phyloP scores from a whole-genome alignment of 2,329 filamentous ascomycete genomes.

The Fusarium burgessii region DNA sequence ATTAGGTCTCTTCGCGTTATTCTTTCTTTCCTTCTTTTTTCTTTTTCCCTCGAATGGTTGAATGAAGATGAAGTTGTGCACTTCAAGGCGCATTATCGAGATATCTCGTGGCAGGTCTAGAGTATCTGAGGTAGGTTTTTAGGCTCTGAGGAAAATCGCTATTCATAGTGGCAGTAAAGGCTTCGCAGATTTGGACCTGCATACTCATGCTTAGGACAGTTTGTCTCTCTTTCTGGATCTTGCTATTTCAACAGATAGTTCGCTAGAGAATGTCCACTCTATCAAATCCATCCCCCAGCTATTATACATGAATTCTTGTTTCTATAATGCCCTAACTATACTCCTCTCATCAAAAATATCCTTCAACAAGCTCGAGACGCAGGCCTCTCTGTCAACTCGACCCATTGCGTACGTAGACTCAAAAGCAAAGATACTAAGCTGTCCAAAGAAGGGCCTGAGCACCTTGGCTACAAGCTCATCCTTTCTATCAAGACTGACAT shows the following conservation, averaged over 20 bases:
- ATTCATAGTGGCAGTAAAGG: background rate
- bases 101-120: background rate
- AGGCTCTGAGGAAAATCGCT: background rate
- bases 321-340: constrained; percentile 69
- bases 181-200: background rate
- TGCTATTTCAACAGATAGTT: constrained; percentile 5
- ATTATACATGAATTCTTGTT: constrained; percentile 1
- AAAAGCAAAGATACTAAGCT: constrained; percentile 92
- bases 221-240: constrained; percentile 9
- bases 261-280: constrained; percentile 26
- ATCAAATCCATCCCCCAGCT: constrained; percentile 18
- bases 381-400: constrained; percentile 72
- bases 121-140: constrained; percentile 1
- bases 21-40: background rate
- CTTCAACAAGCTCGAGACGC: constrained; percentile 72
- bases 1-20: background rate
- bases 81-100: background rate
- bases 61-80: background rate
- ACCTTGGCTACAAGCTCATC: constrained; percentile 81
- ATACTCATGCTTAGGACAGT: background rate
- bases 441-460: constrained; percentile 87
- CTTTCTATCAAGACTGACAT: constrained; percentile 68
- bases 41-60: background rate
- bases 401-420: constrained; percentile 93
- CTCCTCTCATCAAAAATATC: constrained; percentile 85